Conservation (phyloP, 495 filamentous ascomycete species). For the Aspergillus funiculosus region DNA sequence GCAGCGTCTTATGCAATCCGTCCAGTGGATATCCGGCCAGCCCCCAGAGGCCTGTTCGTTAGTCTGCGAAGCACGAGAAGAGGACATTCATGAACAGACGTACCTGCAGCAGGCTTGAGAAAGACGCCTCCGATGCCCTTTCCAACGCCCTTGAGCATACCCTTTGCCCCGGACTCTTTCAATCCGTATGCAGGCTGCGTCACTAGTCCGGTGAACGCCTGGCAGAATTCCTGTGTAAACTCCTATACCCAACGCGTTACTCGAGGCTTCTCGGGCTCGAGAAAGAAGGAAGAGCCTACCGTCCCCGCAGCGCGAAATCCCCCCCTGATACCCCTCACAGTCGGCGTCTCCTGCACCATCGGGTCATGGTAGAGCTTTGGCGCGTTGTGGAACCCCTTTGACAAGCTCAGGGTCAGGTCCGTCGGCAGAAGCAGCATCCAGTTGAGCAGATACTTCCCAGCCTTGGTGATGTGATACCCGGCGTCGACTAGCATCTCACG, state of each 20-base stretch:
- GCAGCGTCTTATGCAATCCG: slow-evolving; percentile 68
- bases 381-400: slow-evolving; percentile 81
- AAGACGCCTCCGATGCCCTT: slow-evolving; percentile 68
- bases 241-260: slow-evolving; percentile 34
- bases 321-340: slow-evolving; percentile 63
- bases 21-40: slow-evolving; percentile 69
- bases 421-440: slow-evolving; percentile 70
- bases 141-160: slow-evolving; percentile 68
- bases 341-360: slow-evolving; percentile 61
- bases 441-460: slow-evolving; percentile 61
- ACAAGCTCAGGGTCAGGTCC: slow-evolving; percentile 70
- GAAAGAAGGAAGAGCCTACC: slow-evolving; percentile 17
- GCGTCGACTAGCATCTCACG: slow-evolving; percentile 19
- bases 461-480: slow-evolving; percentile 18
- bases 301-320: slow-evolving; percentile 61
- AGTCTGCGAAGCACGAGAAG: too few species aligned
- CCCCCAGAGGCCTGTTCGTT: slow-evolving; percentile 47
- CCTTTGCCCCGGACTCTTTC: slow-evolving; percentile 60
- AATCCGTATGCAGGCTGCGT: slow-evolving; percentile 64
- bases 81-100: slow-evolving; percentile 12
- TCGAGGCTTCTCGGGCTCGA: not conserved
- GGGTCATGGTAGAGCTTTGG: slow-evolving; percentile 74
- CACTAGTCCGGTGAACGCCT: slow-evolving; percentile 66
- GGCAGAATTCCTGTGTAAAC: slow-evolving; percentile 61
- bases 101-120: slow-evolving; percentile 65